These are phyloP conservation scores for Populus euphratica DNA, from an alignment of 345 rosid species.

Conservation along the genomic window DNA sequence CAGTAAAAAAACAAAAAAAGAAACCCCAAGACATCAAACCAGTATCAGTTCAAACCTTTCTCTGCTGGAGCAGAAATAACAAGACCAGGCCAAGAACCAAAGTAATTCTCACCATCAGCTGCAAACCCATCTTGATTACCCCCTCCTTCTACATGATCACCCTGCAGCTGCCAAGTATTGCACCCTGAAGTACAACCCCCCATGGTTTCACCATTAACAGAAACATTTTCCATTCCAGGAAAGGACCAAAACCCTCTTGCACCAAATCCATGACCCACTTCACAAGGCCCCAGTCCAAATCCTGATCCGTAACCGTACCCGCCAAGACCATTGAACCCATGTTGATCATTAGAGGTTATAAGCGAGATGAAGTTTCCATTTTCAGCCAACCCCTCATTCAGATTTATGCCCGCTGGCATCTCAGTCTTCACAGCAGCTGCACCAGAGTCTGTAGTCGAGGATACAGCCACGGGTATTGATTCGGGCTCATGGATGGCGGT, in stretches of 20 bases:
- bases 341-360: constrained; percentile 23
- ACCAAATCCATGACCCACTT: constrained; percentile 33
- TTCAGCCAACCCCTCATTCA: constrained; percentile 24
- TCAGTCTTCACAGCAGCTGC: constrained; percentile 20
- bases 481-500: constrained; percentile 29
- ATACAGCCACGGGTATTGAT: constrained; percentile 10
- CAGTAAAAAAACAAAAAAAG: background rate
- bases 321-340: constrained; percentile 13
- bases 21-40: background rate
- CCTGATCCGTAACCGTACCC: constrained; percentile 28
- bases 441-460: constrained; percentile 2
- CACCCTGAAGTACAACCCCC: constrained; percentile 22
- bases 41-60: constrained; percentile 38
- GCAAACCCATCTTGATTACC: constrained; percentile 21
- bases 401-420: constrained; percentile 17
- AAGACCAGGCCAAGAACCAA: constrained; percentile 48
- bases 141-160: constrained; percentile 20
- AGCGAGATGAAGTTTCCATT: constrained; percentile 22
- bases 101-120: constrained; percentile 35
- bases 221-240: constrained; percentile 29
- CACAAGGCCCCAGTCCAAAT: constrained; percentile 32
- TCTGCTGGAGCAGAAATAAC: constrained; percentile 48
- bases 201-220: constrained; percentile 6
- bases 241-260: constrained; percentile 37
- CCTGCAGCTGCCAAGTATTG: constrained; percentile 36